These are phyloP conservation scores for Microstroma glucosiphilum DNA, from an alignment of 1,284 basidiomycete genomes.

Conservation along the genomic window DNA sequence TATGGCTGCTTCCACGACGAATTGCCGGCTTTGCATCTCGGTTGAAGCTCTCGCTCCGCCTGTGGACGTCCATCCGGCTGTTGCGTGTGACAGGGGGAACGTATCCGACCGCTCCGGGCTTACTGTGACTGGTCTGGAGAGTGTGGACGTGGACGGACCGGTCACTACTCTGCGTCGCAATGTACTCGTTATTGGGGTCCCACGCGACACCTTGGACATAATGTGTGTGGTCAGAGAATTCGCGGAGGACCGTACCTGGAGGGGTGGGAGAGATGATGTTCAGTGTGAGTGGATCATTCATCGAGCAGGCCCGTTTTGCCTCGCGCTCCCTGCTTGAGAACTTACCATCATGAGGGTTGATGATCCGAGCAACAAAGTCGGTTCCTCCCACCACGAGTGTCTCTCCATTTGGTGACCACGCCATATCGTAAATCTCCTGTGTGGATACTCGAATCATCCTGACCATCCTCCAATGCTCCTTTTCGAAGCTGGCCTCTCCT, in stretches of 20 bases:
- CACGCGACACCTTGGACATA: constrained; percentile 50
- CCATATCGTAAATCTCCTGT: constrained; percentile 85
- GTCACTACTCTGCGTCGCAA: constrained; percentile 49
- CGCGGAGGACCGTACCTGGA: constrained; percentile 55
- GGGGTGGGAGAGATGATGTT: constrained; percentile 71
- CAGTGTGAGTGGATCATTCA: constrained; percentile 80
- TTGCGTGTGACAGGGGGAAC: constrained; percentile 35
- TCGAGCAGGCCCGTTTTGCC: constrained; percentile 66
- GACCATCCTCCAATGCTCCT: constrained; percentile 89
- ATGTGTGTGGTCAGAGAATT: constrained; percentile 47
- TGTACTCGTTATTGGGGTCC: constrained; percentile 45
- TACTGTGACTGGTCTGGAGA: constrained; percentile 8
- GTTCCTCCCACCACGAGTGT: constrained; percentile 91
- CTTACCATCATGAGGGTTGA: constrained; percentile 65
- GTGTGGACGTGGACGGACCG: constrained; percentile 42
- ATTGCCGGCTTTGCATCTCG: constrained; percentile 39
- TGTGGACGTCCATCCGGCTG: constrained; percentile 34
- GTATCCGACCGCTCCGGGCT: constrained; percentile 16
- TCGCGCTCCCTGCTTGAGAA: constrained; percentile 46
- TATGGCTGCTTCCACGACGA: constrained; percentile 33
- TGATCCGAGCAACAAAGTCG: constrained; percentile 86
- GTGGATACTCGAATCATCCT: constrained; percentile 66
- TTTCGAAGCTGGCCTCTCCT: constrained; percentile 79
- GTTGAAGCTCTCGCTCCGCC: constrained; percentile 30
- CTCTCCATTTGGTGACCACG: constrained; percentile 92